Conservation (phyloP, 768 basidiomycete species). For the Cyathus striatus region DNA sequence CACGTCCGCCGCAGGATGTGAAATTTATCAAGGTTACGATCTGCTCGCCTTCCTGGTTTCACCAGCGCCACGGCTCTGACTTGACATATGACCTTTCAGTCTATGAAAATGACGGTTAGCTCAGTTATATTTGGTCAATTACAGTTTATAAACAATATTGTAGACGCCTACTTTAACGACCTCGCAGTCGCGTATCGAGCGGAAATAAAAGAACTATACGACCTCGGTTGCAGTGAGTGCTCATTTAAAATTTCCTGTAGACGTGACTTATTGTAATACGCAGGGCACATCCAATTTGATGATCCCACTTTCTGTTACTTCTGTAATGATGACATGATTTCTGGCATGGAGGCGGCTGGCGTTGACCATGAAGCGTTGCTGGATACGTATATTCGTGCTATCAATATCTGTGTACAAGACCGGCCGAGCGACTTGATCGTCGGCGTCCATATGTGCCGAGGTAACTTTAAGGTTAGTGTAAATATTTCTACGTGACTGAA, state of each 20-base stretch:
- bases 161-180: slow-evolving; percentile 50
- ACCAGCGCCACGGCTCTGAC: slow-evolving; percentile 60
- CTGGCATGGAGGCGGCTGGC: slow-evolving; percentile 50
- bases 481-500: background rate
- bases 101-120: slow-evolving; percentile 54
- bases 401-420: slow-evolving; percentile 49
- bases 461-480: slow-evolving; percentile 39
- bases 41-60: slow-evolving; percentile 70
- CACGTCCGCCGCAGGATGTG: slow-evolving; percentile 39
- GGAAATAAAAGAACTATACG: slow-evolving; percentile 43
- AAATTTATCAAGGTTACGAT: slow-evolving; percentile 66
- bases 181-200: slow-evolving; percentile 41
- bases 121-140: background rate
- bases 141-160: background rate
- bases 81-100: slow-evolving; percentile 51
- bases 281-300: slow-evolving; percentile 48
- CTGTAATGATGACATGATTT: slow-evolving; percentile 52
- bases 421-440: slow-evolving; percentile 51
- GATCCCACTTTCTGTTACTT: slow-evolving; percentile 60
- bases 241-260: background rate
- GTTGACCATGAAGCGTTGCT: slow-evolving; percentile 61
- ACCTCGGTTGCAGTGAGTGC: slow-evolving; percentile 41
- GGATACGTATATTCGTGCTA: slow-evolving; percentile 63
- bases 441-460: slow-evolving; percentile 59
- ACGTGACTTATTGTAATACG: slow-evolving; percentile 12